Percentiles rank a stretch among this genome's conserved stretches.
phyloP scores from a whole-genome alignment of 2,329 filamentous ascomycete genomes.

The Fusarium sulawesiense region DNA sequence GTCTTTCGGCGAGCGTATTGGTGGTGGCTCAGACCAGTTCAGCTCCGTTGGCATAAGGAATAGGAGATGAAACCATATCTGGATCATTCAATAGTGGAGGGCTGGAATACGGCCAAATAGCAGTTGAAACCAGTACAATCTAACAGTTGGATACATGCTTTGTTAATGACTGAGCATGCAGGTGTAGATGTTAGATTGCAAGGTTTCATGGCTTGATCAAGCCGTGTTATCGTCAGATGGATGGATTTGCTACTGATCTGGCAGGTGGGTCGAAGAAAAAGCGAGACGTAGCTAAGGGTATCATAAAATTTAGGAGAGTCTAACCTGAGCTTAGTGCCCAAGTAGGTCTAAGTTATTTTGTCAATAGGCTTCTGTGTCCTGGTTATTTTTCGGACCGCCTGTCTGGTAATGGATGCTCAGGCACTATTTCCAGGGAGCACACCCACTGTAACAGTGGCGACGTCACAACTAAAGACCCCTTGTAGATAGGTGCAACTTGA shows the following conservation, averaged over 20 bases:
- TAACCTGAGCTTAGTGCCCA: too few relatives aligned
- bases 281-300: too few relatives aligned
- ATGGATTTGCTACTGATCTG: neutral
- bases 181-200: neutral
- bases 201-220: neutral
- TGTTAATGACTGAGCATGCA: neutral
- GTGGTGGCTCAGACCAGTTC: slow-evolving; percentile 16
- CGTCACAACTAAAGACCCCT: slow-evolving; percentile 21
- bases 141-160: neutral
- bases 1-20: slow-evolving; percentile 31
- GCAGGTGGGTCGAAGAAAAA: too few relatives aligned
- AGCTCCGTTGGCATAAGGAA: neutral
- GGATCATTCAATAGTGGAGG: neutral
- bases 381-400: too few relatives aligned
- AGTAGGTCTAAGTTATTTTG: too few relatives aligned
- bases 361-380: too few relatives aligned
- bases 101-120: neutral
- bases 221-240: neutral
- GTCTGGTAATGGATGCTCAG: slow-evolving; percentile 2
- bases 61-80: neutral
- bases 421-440: neutral
- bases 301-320: too few relatives aligned
- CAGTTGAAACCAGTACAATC: neutral
- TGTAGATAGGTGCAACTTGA: slow-evolving; percentile 8
- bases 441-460: slow-evolving; percentile 14